Evolutionary conservation across 768 basidiomycete species (phyloP), one percentile per base, ranked within the genome.

Genomic region (Krasilnikovozyma curviuscula): DNA sequence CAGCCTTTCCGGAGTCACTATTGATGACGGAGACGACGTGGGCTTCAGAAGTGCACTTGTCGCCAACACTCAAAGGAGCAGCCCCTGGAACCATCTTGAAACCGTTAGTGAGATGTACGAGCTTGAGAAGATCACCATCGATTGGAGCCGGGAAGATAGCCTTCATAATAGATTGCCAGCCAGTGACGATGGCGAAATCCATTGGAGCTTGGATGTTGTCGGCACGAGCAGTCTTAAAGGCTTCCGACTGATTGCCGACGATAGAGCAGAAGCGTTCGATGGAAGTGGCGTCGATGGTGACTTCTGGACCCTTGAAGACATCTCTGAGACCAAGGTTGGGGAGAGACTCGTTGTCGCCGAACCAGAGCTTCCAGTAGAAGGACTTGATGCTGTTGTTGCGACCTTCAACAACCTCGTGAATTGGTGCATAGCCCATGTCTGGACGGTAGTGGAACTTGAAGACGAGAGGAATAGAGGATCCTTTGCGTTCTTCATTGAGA

Each of bases 151-250:
- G 93, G 77, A 98, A 98, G 66, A 97, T 91, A 1, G 88, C 78
- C 64, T 83, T 85, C 81, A 97, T 98, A 66, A 98, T 97, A n/a
- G 89, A 83, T 86, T 91, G 78, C 93, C 93, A 98, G 39, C 91
- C 89, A 33, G 88, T 79, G 43, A 97, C 91, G 59, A 98, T 98
- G 23, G 89, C 85, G 58, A 93, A 97, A 67, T 97, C 91, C 84
- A 98, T 91, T 0, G 93, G 93, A 2, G 91, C 86, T 59, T 81
- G 75, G 37, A 85, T 75, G 29, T 71, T 70, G 21, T 71, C 69
- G 40, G 71, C 78, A 48, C 85, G 73, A 3, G 71, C 75, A 12
- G 73, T 69, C 73, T 89, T 85, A 73, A 91, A 98, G 1, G 74
- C 73, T 61, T 86, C 91, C 27, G 76, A 79, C 59, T 89, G 79